Conservation (phyloP, 1,284 basidiomycete genomes). For the Erythrobasidium hasegawianum region DNA sequence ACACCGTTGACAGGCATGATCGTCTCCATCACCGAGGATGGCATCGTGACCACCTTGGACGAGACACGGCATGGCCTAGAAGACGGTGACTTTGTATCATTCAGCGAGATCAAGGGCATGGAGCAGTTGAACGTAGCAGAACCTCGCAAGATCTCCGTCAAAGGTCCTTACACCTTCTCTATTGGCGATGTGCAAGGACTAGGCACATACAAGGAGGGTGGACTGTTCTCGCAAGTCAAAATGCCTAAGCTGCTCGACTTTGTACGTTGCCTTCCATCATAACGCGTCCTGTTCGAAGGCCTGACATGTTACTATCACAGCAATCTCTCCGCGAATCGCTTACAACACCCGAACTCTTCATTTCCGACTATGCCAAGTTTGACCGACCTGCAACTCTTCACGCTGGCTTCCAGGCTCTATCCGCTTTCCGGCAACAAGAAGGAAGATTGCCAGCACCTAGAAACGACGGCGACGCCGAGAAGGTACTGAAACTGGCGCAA, state of each 20-base stretch:
- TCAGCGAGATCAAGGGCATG: slow-evolving; percentile 97
- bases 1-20: slow-evolving; percentile 93
- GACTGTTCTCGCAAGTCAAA: slow-evolving; percentile 97
- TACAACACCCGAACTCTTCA: slow-evolving; percentile 77
- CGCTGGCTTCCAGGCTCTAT: slow-evolving; percentile 91
- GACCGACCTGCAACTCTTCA: slow-evolving; percentile 88
- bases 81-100: slow-evolving; percentile 96
- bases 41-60: slow-evolving; percentile 93
- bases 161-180: slow-evolving; percentile 92
- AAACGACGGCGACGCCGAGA: slow-evolving; percentile 73
- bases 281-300: background rate
- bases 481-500: slow-evolving; percentile 71
- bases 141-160: slow-evolving; percentile 86
- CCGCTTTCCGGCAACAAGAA: slow-evolving; percentile 65
- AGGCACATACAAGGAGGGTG: slow-evolving; percentile 78
- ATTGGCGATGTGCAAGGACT: slow-evolving; percentile 83
- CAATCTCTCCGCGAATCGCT: slow-evolving; percentile 90
- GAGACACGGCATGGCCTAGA: slow-evolving; percentile 96
- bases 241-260: slow-evolving; percentile 96
- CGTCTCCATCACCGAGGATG: slow-evolving; percentile 80
- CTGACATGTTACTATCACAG: slow-evolving; percentile 52
- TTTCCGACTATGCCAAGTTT: slow-evolving; percentile 97
- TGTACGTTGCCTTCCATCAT: slow-evolving; percentile 54
- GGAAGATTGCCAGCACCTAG: slow-evolving; percentile 78
- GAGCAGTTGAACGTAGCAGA: slow-evolving; percentile 82